A percentile compares a stretch with the other conserved stretches of the same genome.
phyloP scores from a whole-genome alignment of 1,284 basidiomycete genomes.

The Entoloma clypeatum region DNA sequence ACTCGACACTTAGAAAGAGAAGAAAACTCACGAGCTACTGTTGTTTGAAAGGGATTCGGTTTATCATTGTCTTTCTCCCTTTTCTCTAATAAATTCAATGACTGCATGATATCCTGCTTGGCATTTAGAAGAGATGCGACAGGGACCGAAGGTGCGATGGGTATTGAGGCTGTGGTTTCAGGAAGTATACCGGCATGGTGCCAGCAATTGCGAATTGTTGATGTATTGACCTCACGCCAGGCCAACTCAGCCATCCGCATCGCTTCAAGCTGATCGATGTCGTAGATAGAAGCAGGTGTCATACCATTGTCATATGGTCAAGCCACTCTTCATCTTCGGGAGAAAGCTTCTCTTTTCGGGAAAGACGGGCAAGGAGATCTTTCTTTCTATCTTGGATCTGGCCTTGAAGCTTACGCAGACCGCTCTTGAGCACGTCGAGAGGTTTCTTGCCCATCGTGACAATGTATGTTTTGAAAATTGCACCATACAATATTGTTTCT shows the following conservation, averaged over 20 bases:
- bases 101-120: no score
- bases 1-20: neutral
- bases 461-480: no score
- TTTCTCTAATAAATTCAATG: no score
- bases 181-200: constrained; percentile 7
- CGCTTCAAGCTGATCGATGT: constrained; percentile 27
- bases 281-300: constrained; percentile 23
- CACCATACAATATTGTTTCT: no score
- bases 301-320: constrained; percentile 24
- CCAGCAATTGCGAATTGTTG: constrained; percentile 8
- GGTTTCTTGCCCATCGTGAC: no score
- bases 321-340: no score
- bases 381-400: no score
- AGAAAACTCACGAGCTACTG: neutral
- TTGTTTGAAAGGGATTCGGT: constrained; percentile 10
- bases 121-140: constrained; percentile 6
- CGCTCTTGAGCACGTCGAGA: no score
- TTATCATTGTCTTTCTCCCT: constrained; percentile 4
- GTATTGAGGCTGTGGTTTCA: neutral
- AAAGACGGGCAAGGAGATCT: no score
- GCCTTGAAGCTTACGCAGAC: no score
- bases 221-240: constrained; percentile 2
- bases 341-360: no score
- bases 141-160: constrained; percentile 1
- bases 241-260: constrained; percentile 23